phyloP scores from a whole-genome alignment of 2,329 filamentous ascomycete genomes.

The Aspergillus pseudotamarii region DNA sequence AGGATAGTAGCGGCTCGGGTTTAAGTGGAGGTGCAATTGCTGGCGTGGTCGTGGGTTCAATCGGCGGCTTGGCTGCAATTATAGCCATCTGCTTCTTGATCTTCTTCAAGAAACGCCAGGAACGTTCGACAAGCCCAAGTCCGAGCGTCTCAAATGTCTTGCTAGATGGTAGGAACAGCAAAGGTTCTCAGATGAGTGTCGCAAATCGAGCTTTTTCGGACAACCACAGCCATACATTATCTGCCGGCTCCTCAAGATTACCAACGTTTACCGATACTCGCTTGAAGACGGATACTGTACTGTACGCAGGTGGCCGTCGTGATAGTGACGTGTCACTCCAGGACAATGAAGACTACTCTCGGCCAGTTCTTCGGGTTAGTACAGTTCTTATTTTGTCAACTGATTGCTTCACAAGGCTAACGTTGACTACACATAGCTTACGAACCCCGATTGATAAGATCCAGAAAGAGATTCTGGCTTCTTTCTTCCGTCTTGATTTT shows the following conservation, averaged over 20 bases:
- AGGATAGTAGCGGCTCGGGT: slow-evolving; percentile 22
- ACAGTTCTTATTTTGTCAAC: background rate
- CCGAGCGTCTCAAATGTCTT: slow-evolving; percentile 33
- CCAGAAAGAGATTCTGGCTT: slow-evolving; percentile 14
- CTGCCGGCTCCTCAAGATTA: slow-evolving; percentile 29
- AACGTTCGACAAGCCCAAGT: slow-evolving; percentile 31
- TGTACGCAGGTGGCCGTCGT: slow-evolving; percentile 45
- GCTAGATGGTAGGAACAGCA: slow-evolving; percentile 35
- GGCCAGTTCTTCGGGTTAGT: slow-evolving; percentile 48
- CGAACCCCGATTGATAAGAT: slow-evolving; percentile 38
- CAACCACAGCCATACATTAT: slow-evolving; percentile 28
- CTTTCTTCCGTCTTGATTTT: slow-evolving; percentile 19
- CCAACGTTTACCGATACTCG: slow-evolving; percentile 47
- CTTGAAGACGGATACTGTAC: slow-evolving; percentile 45
- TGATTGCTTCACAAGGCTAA: slow-evolving; percentile 19
- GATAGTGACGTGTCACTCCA: slow-evolving; percentile 50
- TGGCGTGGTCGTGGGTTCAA: slow-evolving; percentile 47
- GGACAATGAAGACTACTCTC: slow-evolving; percentile 52
- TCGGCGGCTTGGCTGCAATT: slow-evolving; percentile 42
- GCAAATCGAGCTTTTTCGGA: slow-evolving; percentile 36
- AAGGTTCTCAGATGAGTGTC: slow-evolving; percentile 40
- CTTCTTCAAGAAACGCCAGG: slow-evolving; percentile 42
- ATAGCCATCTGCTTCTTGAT: slow-evolving; percentile 43
- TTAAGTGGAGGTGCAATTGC: slow-evolving; percentile 47
- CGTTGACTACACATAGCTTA: slow-evolving; percentile 26